A percentile compares a stretch with the other conserved stretches of the same genome.
Conservation (phyloP, 164 flowering plant genomes). For the Vitis rotundifolia region DNA sequence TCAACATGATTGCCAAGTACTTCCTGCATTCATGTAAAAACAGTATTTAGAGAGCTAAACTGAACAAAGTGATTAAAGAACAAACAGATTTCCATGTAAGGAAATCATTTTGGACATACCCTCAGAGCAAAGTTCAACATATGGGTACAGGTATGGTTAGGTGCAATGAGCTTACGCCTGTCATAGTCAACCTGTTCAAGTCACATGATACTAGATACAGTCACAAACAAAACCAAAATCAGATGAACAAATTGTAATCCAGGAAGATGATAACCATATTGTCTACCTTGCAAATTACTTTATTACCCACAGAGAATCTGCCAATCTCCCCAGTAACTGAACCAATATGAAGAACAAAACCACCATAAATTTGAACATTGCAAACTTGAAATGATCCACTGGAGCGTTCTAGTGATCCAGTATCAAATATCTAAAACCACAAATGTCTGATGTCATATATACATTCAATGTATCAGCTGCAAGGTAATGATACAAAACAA, state of each 20-base stretch:
- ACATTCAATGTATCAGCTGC: not conserved
- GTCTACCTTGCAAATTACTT: conserved; percentile 78
- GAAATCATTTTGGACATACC: conserved; percentile 40
- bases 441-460: conserved; percentile 8
- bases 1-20: conserved; percentile 96
- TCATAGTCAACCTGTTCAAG: conserved; percentile 83
- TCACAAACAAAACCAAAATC: conserved; percentile 1
- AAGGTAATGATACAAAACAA: no score
- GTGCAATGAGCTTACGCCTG: conserved; percentile 87
- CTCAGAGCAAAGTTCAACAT: conserved; percentile 94
- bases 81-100: not conserved
- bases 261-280: not conserved
- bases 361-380: conserved; percentile 88
- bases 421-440: conserved; percentile 79
- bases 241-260: not conserved
- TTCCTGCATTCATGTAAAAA: conserved; percentile 55
- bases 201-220: not conserved
- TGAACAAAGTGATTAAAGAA: not conserved
- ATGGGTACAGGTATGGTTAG: conserved; percentile 99
- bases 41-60: not conserved
- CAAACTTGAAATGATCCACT: conserved; percentile 71
- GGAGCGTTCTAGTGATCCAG: conserved; percentile 72
- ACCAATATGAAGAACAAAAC: conserved; percentile 90
- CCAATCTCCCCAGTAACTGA: conserved; percentile 44
- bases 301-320: conserved; percentile 61